Evolutionary conservation across 2,329 filamentous ascomycete species (phyloP).

Genomic region (Trichophyton benhamiae): DNA sequence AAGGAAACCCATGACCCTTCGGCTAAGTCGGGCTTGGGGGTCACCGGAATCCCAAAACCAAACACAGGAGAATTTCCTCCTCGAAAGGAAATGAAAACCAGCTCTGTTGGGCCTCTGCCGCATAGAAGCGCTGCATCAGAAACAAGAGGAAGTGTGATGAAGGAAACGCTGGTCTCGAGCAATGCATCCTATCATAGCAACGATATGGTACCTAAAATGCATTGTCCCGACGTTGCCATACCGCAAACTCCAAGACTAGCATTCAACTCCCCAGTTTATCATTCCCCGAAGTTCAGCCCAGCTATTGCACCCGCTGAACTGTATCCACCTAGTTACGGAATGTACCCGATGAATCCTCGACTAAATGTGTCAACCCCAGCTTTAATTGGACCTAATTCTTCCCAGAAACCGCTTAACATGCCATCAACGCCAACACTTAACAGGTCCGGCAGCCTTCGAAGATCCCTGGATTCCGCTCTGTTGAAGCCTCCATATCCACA

Average conservation of each 20-base stretch:
- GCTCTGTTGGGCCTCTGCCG: neutral
- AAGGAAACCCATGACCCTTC: neutral
- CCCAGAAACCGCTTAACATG: neutral
- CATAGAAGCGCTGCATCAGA: neutral
- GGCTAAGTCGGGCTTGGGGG: neutral
- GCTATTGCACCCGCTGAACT: neutral
- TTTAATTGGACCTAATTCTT: neutral
- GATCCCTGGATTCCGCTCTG: neutral
- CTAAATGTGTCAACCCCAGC: neutral
- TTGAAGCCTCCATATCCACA: neutral
- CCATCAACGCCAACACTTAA: neutral
- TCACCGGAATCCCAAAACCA: neutral
- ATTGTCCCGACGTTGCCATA: neutral
- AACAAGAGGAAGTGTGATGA: neutral
- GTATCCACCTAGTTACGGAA: neutral
- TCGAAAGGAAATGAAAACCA: neutral
- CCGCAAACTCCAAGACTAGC: neutral
- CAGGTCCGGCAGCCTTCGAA: neutral
- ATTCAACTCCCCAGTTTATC: neutral
- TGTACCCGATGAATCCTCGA: neutral
- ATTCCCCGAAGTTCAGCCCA: neutral
- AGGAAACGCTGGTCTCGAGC: neutral
- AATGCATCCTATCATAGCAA: neutral
- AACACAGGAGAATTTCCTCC: neutral
- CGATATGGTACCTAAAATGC: neutral